Conservation (phyloP, 768 basidiomycete species). For the Paxillus involutus region DNA sequence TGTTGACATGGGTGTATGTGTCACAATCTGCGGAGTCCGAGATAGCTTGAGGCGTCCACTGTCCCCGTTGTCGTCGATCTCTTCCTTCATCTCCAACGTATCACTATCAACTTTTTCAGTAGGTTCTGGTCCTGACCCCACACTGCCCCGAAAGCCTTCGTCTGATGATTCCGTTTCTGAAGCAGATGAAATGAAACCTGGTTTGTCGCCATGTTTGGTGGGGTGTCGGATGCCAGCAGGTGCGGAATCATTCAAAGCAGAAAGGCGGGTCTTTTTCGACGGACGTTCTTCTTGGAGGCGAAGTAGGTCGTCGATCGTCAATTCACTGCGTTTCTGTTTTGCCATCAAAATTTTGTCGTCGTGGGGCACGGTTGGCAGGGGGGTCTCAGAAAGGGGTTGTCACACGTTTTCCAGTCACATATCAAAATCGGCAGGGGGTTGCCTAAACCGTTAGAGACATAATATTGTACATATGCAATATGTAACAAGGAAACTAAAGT, state of each 20-base stretch:
- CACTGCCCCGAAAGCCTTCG: no score
- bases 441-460: no score
- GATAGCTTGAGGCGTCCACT: slow-evolving; percentile 19
- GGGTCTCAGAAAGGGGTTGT: background rate
- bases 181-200: slow-evolving; percentile 5
- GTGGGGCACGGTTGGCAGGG: no score
- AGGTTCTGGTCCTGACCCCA: slow-evolving; percentile 9
- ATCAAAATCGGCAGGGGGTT: no score
- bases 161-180: slow-evolving; percentile 12
- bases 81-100: background rate
- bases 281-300: slow-evolving; percentile 43
- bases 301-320: slow-evolving; percentile 49
- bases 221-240: slow-evolving; percentile 1
- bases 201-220: background rate
- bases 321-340: slow-evolving; percentile 15
- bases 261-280: slow-evolving; percentile 34
- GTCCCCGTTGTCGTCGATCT: slow-evolving; percentile 12
- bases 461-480: background rate
- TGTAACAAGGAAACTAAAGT: background rate
- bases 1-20: slow-evolving; percentile 5
- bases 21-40: slow-evolving; percentile 19
- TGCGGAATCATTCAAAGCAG: background rate
- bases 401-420: background rate
- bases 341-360: slow-evolving; percentile 8
- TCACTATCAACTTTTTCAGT: background rate